Evolutionary conservation across 305 asterid genomes (phyloP), one percentile per base, ranked within the genome.

Genomic region (Plantago lanceolata): DNA sequence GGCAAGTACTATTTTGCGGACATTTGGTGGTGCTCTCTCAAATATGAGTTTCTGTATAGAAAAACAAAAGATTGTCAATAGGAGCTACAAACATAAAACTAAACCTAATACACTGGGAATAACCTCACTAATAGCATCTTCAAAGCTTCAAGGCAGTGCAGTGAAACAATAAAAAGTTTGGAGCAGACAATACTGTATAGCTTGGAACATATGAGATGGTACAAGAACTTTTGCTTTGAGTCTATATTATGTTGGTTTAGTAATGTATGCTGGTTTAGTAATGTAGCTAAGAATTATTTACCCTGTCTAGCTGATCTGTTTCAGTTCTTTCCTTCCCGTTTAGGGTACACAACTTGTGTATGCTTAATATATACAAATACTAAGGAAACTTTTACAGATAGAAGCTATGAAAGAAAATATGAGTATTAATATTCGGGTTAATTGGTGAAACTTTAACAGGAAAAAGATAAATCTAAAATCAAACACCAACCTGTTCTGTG

Each of bases 1-100:
- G 63, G 99, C 96, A 69, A 93, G 97, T 65, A 93, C 81, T 63
- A 93, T 81, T 77, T 90, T 93, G 76, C 97, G 99, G 61, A 90
- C 85, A 81, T 93, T 93, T 51, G 85, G 84, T 66, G 95, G 96
- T 69, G 99, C 76, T 73, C 75, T 85, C 81, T 89, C 99, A 74
- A 93, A 93, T 79, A 93, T 90, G 82, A 93, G 92, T 93, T 78
- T 93, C 98, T 93, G 86, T 59, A 57, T 48, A 67, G 71, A 59
- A 67, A 35, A 80, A 61, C 33, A 43, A 35, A 55, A 58, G 67
- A 59, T 59, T 60, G 74, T 72, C 73, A 76, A 72, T 48, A 51
- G 21, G 48, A 31, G 55, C 28, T 20, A 19, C 44, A 26, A 61
- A 75, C 18, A 72, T 47, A 63, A 44, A 65, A 56, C 14, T 21